Base-by-base conservation (phyloP, 805 yeast genomes). In the Starmerella asiatica region DNA sequence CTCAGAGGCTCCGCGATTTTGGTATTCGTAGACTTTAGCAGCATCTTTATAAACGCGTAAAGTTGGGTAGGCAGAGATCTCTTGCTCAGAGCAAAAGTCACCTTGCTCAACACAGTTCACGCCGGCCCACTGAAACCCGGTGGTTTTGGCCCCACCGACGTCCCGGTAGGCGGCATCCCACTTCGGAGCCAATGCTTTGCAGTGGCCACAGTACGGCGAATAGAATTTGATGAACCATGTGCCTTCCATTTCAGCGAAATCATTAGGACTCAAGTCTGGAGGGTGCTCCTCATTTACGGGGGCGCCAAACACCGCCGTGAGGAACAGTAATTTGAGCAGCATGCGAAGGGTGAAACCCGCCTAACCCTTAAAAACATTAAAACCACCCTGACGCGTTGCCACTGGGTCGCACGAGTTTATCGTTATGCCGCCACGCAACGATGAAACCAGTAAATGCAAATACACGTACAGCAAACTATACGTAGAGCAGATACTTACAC, bases 121-220 rank as follows among this genome's bases (percentile, higher is more conserved):
- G 54, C 81, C 88, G 18, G 59, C 68, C 51, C 62, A 51, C 42
- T 73, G 67, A 68, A 85, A 70, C 17, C 65, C 64, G 8, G 59
- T 56, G 28, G 66, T 57, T 15, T 40, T 36, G 12, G 24, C 12
- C 3, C 39, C 45, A n/a, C 46, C 46, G 50, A 72, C 69, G 3
- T 58, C 56, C 19, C 63, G 51, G 61, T 73, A 81, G 0, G 88
- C 70, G 40, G 69, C 64, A 43, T 74, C 70, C 96, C 97, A 91
- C 6, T 62, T 67, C 1, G 98, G 97, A 2, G 82, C 91, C 38
- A 91, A 61, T 6, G 62, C 65, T 45, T 63, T 69, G 61, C 98
- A 91, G 59, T 88, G 97, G 6, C 63, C 57, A 57, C 98, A 91
- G 53, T 77, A 77, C 0, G 98, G 98, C 24, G 94, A 83, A 56